Conservation (phyloP, 1,284 basidiomycete genomes). For the Pyrrhoderma noxium region DNA sequence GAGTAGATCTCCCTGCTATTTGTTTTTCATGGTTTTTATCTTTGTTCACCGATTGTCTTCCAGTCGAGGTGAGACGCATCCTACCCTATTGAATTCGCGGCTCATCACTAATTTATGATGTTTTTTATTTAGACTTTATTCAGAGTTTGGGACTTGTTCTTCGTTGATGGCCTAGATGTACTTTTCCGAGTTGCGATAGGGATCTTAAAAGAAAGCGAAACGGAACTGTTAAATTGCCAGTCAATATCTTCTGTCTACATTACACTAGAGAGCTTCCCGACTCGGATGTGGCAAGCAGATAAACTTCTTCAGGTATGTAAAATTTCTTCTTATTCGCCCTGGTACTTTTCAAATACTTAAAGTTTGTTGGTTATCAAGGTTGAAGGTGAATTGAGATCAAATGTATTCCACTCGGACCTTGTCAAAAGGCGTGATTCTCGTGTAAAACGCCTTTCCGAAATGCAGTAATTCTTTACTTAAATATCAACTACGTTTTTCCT, state of each 20-base stretch:
- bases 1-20: constrained; percentile 87
- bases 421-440: constrained; percentile 57
- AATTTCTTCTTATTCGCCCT: neutral
- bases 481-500: too few species aligned
- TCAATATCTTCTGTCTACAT: constrained; percentile 85
- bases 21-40: constrained; percentile 99
- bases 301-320: constrained; percentile 72
- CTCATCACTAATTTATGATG: constrained; percentile 7
- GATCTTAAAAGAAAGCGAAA: constrained; percentile 79
- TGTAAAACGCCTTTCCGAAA: constrained; percentile 25
- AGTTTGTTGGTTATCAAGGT: constrained; percentile 34
- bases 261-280: constrained; percentile 78
- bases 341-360: neutral
- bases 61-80: constrained; percentile 69
- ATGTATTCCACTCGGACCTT: constrained; percentile 63
- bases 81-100: neutral
- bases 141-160: constrained; percentile 91
- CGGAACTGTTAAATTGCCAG: constrained; percentile 74
- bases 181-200: constrained; percentile 87
- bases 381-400: constrained; percentile 63
- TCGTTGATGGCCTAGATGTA: constrained; percentile 88
- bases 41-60: constrained; percentile 92
- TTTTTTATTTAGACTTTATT: constrained; percentile 63
- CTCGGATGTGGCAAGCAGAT: constrained; percentile 88
- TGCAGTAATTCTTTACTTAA: neutral